These are phyloP conservation scores for Boletus holoroseus DNA, from an alignment of 1,284 basidiomycete species.

Conservation along the genomic window DNA sequence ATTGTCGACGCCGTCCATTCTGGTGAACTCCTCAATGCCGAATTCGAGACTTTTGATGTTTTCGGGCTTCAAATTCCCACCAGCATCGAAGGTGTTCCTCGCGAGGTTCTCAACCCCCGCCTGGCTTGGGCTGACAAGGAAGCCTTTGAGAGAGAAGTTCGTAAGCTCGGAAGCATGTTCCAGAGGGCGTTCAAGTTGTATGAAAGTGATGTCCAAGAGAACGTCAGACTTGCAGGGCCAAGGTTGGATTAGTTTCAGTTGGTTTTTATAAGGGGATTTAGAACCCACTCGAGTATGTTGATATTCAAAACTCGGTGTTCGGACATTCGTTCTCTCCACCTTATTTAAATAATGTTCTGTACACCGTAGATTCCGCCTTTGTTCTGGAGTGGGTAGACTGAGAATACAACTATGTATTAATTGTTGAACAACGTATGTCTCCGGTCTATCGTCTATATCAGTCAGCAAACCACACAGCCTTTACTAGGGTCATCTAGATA, in stretches of 20 bases:
- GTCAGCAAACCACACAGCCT: slow-evolving; percentile 22
- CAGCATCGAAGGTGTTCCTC: slow-evolving; percentile 74
- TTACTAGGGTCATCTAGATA: slow-evolving; percentile 9
- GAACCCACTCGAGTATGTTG: background rate
- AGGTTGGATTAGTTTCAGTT: slow-evolving; percentile 24
- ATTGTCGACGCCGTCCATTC: slow-evolving; percentile 98
- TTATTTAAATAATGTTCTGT: background rate
- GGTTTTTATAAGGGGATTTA: background rate
- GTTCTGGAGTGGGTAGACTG: background rate
- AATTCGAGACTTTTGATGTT: slow-evolving; percentile 79
- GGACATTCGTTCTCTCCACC: background rate
- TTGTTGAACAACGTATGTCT: background rate
- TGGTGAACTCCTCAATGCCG: slow-evolving; percentile 81
- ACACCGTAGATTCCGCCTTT: slow-evolving; percentile 13
- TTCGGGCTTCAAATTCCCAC: slow-evolving; percentile 84
- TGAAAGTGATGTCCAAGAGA: slow-evolving; percentile 74
- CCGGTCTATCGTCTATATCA: background rate
- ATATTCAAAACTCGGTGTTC: background rate
- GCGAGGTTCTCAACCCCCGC: slow-evolving; percentile 82
- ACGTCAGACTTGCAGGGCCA: slow-evolving; percentile 78
- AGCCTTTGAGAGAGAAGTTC: slow-evolving; percentile 79
- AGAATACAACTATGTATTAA: slow-evolving; percentile 8
- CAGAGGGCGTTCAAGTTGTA: slow-evolving; percentile 87
- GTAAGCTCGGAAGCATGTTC: slow-evolving; percentile 90
- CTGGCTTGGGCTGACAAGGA: slow-evolving; percentile 83